A percentile compares a stretch with the other conserved stretches of the same genome.
Conservation (phyloP, 352 stramenopile genomes). For the Phytophthora rubi region DNA sequence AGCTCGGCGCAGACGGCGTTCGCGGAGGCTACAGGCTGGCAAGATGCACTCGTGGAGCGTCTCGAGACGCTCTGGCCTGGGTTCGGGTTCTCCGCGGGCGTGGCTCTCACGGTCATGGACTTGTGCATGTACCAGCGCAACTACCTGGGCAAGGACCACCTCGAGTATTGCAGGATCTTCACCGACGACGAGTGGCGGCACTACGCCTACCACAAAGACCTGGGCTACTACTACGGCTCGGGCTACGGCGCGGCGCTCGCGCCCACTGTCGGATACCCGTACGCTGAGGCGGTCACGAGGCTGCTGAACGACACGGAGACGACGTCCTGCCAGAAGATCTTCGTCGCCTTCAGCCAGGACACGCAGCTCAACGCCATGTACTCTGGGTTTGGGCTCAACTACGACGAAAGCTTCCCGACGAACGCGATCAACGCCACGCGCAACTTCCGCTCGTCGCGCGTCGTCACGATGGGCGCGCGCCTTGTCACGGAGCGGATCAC, state of each 20-base stretch:
- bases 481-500: conserved; percentile 57
- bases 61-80: conserved; percentile 48
- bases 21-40: conserved; percentile 33
- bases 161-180: conserved; percentile 57
- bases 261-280: conserved; percentile 50
- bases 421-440: conserved; percentile 41
- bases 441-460: conserved; percentile 54
- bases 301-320: conserved; percentile 51
- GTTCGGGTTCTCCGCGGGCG: conserved; percentile 45
- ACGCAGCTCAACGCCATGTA: conserved; percentile 62
- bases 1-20: conserved; percentile 40
- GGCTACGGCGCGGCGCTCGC: conserved; percentile 51
- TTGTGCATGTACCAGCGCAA: conserved; percentile 68
- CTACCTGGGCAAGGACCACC: conserved; percentile 44
- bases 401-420: conserved; percentile 50
- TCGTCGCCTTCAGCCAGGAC: conserved; percentile 59
- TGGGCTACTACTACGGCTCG: conserved; percentile 66
- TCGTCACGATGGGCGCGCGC: conserved; percentile 50
- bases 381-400: conserved; percentile 50
- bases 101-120: conserved; percentile 55
- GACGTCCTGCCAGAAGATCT: conserved; percentile 60
- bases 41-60: conserved; percentile 32
- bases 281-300: conserved; percentile 48
- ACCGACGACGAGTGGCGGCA: conserved; percentile 61
- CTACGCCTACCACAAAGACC: conserved; percentile 61